A percentile compares a stretch with the other conserved stretches of the same genome.
Conservation (phyloP, 768 basidiomycete species). For the Dioszegia hungarica region DNA sequence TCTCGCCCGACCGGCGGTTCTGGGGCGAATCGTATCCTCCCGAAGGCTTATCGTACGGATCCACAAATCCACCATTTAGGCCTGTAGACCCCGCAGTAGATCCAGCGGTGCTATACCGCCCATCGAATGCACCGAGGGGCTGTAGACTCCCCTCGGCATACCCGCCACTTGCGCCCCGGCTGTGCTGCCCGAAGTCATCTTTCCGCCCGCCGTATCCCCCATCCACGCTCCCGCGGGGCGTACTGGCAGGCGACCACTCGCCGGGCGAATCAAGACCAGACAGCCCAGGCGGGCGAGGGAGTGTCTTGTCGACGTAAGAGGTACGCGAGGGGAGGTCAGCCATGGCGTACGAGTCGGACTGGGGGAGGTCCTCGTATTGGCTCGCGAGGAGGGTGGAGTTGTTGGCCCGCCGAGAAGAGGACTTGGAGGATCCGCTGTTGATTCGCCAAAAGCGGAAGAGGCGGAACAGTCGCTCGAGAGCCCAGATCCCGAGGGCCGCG, state of each 20-base stretch:
- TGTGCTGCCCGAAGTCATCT: conserved; percentile 3
- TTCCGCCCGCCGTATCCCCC: not conserved
- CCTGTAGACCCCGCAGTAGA: not conserved
- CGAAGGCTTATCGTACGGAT: conserved; percentile 8
- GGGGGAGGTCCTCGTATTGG: conserved; percentile 8
- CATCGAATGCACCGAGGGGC: conserved; percentile 30
- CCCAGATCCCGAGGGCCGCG: conserved; percentile 61
- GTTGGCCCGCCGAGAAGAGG: not conserved
- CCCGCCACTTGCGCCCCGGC: conserved; percentile 1
- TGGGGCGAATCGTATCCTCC: too few relatives aligned
- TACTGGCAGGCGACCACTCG: conserved; percentile 5
- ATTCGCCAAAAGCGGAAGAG: conserved; percentile 57
- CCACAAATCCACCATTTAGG: not conserved
- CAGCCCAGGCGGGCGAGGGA: conserved; percentile 16
- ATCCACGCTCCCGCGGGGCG: not conserved
- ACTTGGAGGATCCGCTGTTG: conserved; percentile 52
- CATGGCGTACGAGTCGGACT: conserved; percentile 11
- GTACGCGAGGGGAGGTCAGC: conserved; percentile 4
- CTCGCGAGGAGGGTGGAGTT: not conserved
- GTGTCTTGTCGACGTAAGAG: conserved; percentile 21
- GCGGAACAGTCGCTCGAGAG: conserved; percentile 60
- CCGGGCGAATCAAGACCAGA: not conserved
- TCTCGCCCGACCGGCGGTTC: too few relatives aligned
- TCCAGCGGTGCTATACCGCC: conserved; percentile 10
- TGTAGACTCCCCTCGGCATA: conserved; percentile 41